Conservation (phyloP, 176 grass and related monocot species). For the Avena atlantica region DNA sequence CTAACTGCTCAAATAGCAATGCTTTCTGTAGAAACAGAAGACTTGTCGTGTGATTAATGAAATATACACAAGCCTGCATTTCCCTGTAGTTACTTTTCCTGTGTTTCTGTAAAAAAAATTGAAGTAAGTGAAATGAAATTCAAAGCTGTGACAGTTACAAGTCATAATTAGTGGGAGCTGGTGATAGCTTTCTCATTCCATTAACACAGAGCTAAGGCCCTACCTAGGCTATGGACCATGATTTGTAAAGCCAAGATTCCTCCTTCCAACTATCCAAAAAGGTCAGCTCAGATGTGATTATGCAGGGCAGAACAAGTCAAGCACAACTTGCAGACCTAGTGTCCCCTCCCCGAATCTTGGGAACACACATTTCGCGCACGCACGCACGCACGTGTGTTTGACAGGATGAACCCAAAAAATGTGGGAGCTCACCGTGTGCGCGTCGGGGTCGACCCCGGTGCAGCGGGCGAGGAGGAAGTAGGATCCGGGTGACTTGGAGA, state of each 20-base stretch:
- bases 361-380: background rate
- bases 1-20: too few species aligned
- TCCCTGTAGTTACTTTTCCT: background rate
- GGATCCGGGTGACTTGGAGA: constrained; percentile 71
- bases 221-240: background rate
- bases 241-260: constrained; percentile 15
- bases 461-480: constrained; percentile 90
- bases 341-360: constrained; percentile 35
- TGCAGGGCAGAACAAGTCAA: background rate
- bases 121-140: background rate
- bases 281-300: background rate
- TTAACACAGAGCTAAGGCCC: background rate
- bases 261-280: constrained; percentile 25
- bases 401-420: background rate
- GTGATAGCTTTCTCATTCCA: background rate
- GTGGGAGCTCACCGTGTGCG: constrained; percentile 62
- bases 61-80: background rate
- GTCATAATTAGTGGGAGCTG: constrained; percentile 4
- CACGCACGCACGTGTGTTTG: background rate
- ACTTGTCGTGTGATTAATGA: background rate
- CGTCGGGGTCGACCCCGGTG: constrained; percentile 68
- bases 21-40: background rate
- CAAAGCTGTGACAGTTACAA: background rate
- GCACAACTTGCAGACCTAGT: background rate
- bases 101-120: background rate